Base-by-base conservation (phyloP, 164 flowering plant species). In the Amborella trichopoda region DNA sequence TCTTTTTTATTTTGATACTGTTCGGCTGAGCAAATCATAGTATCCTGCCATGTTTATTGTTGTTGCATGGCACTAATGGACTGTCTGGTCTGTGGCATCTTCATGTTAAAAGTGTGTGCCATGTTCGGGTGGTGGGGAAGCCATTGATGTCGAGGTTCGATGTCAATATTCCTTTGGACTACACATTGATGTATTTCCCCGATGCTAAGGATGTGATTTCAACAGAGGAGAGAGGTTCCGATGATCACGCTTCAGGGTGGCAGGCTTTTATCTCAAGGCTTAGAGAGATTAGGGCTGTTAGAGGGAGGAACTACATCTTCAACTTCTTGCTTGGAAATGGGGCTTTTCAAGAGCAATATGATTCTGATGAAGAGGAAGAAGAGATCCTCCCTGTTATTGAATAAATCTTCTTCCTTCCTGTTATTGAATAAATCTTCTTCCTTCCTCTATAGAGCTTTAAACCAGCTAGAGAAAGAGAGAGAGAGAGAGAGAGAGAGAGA, bases 41-140 rank as follows among this genome's bases (percentile, higher is more conserved):
- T 16, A 16, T 9, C 17, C 27, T 10, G 10, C 18, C 21, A n/a
- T 42, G 14, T 42, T 42, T 14, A 14, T 26, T 42, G 21, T 22
- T n/a, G 13, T 14, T 43, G 12, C 1, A 41, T 11, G 10, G 6
- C 12, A 4, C 28, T 13, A 12, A 23, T 26, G 16, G 23, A 8
- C 13, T 5, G 9, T 32, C 6, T 14, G 11, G 9, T 42, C 33
- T 40, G 32, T 28, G 62, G 14, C 26, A 40, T 39, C n/a, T 13
- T 23, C 42, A 46, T 33, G 39, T 23, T 23, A 50, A 38, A 13
- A 78, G 84, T 43, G 61, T 78, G 36, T 64, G 73, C 34, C 72
- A 75, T 55, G 84, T 70, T 46, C 68, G 73, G 68, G 80, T 58
- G 23, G 49, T 67, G 22, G 84, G 80, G 13, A 49, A 64, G 44